Base-by-base conservation (phyloP, 148 eudicot species). In the Pouteria glomerata region DNA sequence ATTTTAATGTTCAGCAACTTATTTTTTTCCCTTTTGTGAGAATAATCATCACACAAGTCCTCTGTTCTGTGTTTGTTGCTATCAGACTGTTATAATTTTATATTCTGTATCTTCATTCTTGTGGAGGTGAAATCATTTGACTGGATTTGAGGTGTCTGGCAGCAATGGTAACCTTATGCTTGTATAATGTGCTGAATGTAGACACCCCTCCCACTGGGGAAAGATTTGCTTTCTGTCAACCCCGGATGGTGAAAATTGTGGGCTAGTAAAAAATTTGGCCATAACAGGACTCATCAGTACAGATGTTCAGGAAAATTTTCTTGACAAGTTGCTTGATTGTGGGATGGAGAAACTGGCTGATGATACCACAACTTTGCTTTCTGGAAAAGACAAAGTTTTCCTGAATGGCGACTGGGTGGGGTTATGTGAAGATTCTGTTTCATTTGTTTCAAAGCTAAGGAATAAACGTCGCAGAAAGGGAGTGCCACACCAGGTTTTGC, bases 181-280 rank as follows among this genome's bases (percentile, higher is more conserved):
- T 15, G 56, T 31, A 24, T n/a, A 59, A 42, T 57, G 47, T 55
- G 35, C 30, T 76, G 50, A 44, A 56, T 84, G 84, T 79, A 95
- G 98, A 18, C 97, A 95, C 78, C 98, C 96, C 24, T 95, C 97
- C n/a, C 98, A 95, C 76, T 95, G 98, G 97, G 98, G 98, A 74
- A 89, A 82, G 73, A 64, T 95, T 2, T 95, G 98, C 71, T 95
- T 82, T 67, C 77, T 95, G 57, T 85, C 98, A 29, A 95, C 98
- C 37, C 90, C 98, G 2, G 98, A 95, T 70, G 98, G 98, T 52
- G 96, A 95, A 74, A 89, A 95, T 72, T 95, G 97, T 65, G 98
- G 98, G 73, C 91, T 95, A 23, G 93, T 95, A 56, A 91, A 91
- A 71, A 95, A 95, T 83, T 75, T 95, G 58, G 98, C 97, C 30